phyloP scores from a whole-genome alignment of 352 stramenopile genomes.

The Phytopythium chamaehyphon region DNA sequence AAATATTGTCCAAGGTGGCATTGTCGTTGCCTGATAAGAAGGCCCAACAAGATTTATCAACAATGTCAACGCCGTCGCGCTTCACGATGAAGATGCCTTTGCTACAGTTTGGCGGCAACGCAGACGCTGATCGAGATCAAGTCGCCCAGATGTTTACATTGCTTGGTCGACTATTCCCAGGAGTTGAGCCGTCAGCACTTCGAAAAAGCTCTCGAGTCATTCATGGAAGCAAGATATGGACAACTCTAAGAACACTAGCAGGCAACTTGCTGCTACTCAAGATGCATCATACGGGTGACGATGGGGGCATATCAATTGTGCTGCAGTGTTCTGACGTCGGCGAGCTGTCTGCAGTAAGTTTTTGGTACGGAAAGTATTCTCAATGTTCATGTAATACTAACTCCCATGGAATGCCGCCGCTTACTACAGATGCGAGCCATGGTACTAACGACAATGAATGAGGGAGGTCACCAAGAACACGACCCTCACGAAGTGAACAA shows the following conservation, averaged over 20 bases:
- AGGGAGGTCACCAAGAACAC: not conserved
- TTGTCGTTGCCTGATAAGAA: not conserved
- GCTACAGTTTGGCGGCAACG: conserved; percentile 16
- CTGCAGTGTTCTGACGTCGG: conserved; percentile 48
- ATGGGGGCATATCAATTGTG: conserved; percentile 1
- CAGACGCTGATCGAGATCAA: conserved; percentile 18
- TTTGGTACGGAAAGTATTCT: not conserved
- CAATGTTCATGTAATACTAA: too few relatives aligned
- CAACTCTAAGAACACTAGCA: conserved; percentile 34
- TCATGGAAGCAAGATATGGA: conserved; percentile 46
- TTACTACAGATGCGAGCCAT: conserved; percentile 53
- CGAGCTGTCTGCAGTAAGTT: conserved; percentile 56
- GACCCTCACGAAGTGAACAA: not conserved
- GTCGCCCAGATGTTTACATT: conserved; percentile 32
- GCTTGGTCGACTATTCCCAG: conserved; percentile 20
- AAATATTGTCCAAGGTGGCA: conserved; percentile 25
- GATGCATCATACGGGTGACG: not conserved
- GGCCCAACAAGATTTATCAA: not conserved
- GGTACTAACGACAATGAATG: conserved; percentile 16
- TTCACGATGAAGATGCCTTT: conserved; percentile 24
- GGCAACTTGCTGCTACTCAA: conserved; percentile 45
- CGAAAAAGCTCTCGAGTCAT: conserved; percentile 26
- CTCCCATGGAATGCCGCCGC: too few relatives aligned
- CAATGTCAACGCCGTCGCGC: conserved; percentile 22
- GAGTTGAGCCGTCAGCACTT: conserved; percentile 17